A percentile compares a stretch with the other conserved stretches of the same genome.
Conservation (phyloP, 129 eudicot genomes). For the Pittosporum tobira region DNA sequence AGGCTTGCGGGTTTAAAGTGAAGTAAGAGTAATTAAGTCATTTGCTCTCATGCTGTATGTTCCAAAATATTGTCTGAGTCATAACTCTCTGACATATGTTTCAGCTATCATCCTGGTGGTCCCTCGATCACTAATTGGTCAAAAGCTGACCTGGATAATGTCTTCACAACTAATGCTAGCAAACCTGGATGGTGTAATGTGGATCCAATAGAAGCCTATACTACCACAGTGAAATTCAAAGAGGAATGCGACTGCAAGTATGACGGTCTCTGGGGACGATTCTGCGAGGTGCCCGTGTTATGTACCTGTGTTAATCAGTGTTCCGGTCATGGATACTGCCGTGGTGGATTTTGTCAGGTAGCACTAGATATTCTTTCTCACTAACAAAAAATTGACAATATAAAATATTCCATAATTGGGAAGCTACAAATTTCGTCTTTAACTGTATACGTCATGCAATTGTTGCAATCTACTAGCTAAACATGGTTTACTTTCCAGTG, state of each 20-base stretch:
- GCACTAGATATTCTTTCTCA: neutral
- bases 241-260: conserved; percentile 95
- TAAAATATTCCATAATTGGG: neutral
- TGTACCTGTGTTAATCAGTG: conserved; percentile 85
- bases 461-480: neutral
- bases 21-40: conserved; percentile 37
- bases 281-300: conserved; percentile 66
- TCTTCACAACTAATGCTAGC: conserved; percentile 66
- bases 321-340: conserved; percentile 78
- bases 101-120: conserved; percentile 55
- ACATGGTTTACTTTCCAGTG: conserved; percentile 35
- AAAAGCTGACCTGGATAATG: conserved; percentile 48
- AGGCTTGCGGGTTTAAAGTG: conserved; percentile 73
- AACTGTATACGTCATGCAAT: neutral
- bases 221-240: conserved; percentile 48
- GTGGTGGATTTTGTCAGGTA: conserved; percentile 96
- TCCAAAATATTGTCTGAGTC: neutral
- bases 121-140: conserved; percentile 55
- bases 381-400: neutral
- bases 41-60: neutral
- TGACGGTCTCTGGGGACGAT: conserved; percentile 72
- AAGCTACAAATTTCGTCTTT: neutral
- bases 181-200: conserved; percentile 85
- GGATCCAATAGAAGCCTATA: conserved; percentile 67
- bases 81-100: conserved; percentile 1